Percentiles rank a stretch among this genome's conserved stretches.
Conservation (phyloP, 192 early-diverging fungal species). For the Funneliformis geosporum region DNA sequence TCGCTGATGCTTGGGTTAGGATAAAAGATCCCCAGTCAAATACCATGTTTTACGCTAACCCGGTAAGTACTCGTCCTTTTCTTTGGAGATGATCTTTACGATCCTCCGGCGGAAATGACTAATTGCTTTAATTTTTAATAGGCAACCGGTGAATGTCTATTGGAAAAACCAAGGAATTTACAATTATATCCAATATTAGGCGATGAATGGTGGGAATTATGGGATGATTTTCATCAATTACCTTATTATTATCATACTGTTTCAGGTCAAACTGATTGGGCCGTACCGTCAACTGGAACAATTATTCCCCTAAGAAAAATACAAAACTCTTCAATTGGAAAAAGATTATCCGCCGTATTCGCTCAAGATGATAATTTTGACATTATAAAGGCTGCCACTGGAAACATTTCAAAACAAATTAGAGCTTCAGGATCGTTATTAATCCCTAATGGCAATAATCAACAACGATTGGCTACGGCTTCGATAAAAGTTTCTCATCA, state of each 20-base stretch:
- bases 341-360: conserved; percentile 69
- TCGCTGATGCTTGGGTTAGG: conserved; percentile 60
- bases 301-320: conserved; percentile 75
- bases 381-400: not conserved
- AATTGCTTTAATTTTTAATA: conserved; percentile 2
- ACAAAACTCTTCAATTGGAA: conserved; percentile 71
- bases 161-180: conserved; percentile 4
- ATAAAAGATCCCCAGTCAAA: conserved; percentile 68
- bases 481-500: not conserved
- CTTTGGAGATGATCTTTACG: not conserved
- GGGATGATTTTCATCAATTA: conserved; percentile 78
- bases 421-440: not conserved
- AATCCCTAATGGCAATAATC: not conserved
- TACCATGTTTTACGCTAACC: conserved; percentile 67
- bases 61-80: conserved; percentile 45
- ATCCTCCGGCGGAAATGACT: not conserved
- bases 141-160: not conserved
- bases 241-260: conserved; percentile 94
- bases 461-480: not conserved
- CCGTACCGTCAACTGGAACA: conserved; percentile 66
- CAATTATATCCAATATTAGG: not conserved
- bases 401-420: not conserved
- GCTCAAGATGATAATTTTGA: conserved; percentile 17
- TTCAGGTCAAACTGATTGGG: conserved; percentile 89
- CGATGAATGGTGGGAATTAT: conserved; percentile 97